Evolutionary conservation across 2,329 filamentous ascomycete genomes (phyloP).

Genomic region (Calonectria pteridis): DNA sequence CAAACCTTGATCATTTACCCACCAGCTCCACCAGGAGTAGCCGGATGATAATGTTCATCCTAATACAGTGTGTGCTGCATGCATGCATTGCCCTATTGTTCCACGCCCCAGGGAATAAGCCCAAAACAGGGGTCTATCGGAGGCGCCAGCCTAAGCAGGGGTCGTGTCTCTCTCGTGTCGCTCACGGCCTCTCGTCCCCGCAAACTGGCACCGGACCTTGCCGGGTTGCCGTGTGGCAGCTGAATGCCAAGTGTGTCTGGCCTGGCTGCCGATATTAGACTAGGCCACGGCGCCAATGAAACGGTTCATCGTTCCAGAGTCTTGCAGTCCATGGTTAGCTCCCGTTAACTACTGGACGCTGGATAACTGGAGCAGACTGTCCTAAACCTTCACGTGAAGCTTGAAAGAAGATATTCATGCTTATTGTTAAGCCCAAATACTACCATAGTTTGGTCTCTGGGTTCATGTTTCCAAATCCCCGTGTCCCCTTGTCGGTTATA

Average conservation of each 20-base stretch:
- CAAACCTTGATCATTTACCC: neutral
- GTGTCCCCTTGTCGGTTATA: neutral
- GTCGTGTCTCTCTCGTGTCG: neutral
- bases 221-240: constrained; percentile 14
- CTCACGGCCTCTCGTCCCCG: constrained; percentile 2
- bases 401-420: neutral
- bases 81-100: neutral
- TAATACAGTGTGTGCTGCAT: neutral
- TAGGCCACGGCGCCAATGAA: neutral
- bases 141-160: constrained; percentile 12
- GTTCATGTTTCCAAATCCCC: neutral
- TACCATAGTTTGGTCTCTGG: neutral
- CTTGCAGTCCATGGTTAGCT: neutral
- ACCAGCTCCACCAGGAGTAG: neutral
- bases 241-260: constrained; percentile 1
- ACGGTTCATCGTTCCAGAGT: constrained; percentile 3
- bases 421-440: neutral
- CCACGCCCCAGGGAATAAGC: constrained; percentile 1
- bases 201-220: constrained; percentile 9
- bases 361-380: neutral
- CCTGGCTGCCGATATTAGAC: neutral
- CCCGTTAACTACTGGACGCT: neutral
- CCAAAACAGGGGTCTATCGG: neutral
- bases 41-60: neutral
- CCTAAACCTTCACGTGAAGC: neutral